Evolutionary conservation across 108 stramenopile species (phyloP).

Genomic region (Cyclotella sp.): DNA sequence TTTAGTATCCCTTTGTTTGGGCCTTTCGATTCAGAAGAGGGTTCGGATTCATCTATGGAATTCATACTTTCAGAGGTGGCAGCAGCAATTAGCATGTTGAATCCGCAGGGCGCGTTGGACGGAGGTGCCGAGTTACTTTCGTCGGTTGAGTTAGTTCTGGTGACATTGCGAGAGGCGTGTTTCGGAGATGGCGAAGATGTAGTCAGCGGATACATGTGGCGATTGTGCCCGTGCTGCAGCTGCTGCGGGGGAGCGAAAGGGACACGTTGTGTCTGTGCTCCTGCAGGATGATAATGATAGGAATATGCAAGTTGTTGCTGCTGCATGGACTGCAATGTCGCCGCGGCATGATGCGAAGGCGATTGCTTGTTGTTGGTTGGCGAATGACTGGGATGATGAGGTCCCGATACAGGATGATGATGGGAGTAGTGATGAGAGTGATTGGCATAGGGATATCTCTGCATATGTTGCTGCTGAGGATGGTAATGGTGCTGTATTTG

Average conservation of each 20-base stretch:
- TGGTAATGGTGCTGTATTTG: no score
- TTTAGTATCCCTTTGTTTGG: not conserved
- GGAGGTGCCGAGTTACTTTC: not conserved
- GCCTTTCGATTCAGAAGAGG: not conserved
- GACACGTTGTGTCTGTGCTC: not conserved
- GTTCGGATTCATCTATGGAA: not conserved
- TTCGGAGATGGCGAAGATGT: not conserved
- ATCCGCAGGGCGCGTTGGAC: not conserved
- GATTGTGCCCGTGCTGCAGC: not conserved
- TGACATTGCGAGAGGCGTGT: not conserved
- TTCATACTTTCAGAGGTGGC: not conserved
- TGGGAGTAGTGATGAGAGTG: no score
- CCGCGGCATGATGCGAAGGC: not conserved
- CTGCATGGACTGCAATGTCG: not conserved
- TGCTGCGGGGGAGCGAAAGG: not conserved
- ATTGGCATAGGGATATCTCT: no score
- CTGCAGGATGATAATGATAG: not conserved
- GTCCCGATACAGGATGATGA: not conserved
- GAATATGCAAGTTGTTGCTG: not conserved
- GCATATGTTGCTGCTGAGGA: no score
- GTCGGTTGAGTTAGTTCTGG: not conserved
- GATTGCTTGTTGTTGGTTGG: not conserved
- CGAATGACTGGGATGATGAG: not conserved
- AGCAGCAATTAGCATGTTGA: conserved; percentile 14
- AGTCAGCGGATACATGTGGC: not conserved